Conservation (phyloP, 2,329 filamentous ascomycete genomes). For the Didymella exigua region DNA sequence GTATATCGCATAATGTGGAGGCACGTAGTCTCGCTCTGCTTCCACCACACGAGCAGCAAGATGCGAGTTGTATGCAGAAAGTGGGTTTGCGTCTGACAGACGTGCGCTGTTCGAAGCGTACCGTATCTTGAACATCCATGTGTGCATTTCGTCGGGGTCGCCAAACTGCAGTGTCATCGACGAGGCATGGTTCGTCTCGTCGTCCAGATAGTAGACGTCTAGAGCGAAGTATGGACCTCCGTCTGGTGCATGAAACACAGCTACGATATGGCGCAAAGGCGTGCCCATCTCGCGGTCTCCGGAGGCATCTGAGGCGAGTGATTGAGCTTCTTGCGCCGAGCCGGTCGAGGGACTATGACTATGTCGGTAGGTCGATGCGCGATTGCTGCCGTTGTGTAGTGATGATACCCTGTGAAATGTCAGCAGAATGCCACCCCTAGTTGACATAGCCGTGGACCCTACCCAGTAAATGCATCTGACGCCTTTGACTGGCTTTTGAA, state of each 20-base stretch:
- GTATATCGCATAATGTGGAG: constrained; percentile 70
- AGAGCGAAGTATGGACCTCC: constrained; percentile 69
- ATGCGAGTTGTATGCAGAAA: constrained; percentile 65
- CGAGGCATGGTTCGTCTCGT: constrained; percentile 65
- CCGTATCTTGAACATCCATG: constrained; percentile 68
- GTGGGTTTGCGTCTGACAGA: constrained; percentile 57
- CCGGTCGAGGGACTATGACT: constrained; percentile 63
- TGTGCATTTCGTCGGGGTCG: constrained; percentile 67
- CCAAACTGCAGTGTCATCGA: constrained; percentile 68
- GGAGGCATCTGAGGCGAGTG: constrained; percentile 55
- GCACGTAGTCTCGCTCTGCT: constrained; percentile 71
- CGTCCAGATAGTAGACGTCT: constrained; percentile 71
- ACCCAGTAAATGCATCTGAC: constrained; percentile 60
- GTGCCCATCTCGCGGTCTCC: constrained; percentile 63
- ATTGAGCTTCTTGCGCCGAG: constrained; percentile 64
- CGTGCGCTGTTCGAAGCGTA: constrained; percentile 63
- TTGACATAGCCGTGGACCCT: not conserved
- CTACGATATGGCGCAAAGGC: constrained; percentile 68
- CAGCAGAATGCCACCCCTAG: constrained; percentile 2
- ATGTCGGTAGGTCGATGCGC: constrained; percentile 57
- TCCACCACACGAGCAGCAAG: constrained; percentile 68
- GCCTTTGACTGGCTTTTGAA: constrained; percentile 73
- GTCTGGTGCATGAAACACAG: constrained; percentile 70
- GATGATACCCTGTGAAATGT: constrained; percentile 36
- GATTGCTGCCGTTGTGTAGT: constrained; percentile 37